phyloP scores from a whole-genome alignment of 768 basidiomycete species.

The Panaeolus cyanescens region DNA sequence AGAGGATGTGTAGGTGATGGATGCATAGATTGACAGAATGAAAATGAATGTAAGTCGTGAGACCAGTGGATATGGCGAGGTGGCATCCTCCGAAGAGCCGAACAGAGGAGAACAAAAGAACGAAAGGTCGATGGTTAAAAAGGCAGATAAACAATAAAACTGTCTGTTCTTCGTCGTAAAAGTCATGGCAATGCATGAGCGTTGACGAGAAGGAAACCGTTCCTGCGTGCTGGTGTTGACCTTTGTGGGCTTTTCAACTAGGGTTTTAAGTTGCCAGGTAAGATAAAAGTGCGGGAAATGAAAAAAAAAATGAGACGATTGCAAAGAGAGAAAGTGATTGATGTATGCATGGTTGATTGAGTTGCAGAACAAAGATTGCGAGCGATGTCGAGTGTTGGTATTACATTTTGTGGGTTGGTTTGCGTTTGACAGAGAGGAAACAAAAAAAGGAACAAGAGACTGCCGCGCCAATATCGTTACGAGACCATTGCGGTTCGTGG shows the following conservation, averaged over 20 bases:
- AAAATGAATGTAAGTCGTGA: constrained; percentile 45
- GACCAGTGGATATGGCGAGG: constrained; percentile 41
- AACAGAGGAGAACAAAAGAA: constrained; percentile 31
- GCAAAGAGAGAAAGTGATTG: constrained; percentile 62
- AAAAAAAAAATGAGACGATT: constrained; percentile 51
- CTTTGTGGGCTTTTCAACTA: constrained; percentile 37
- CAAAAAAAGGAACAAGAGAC: constrained; percentile 36
- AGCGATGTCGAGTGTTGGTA: constrained; percentile 66
- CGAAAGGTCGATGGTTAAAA: constrained; percentile 25
- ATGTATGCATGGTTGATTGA: constrained; percentile 69
- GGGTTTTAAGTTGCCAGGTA: constrained; percentile 51
- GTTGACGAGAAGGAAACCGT: constrained; percentile 24
- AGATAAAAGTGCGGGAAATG: constrained; percentile 46
- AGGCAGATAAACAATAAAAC: constrained; percentile 36
- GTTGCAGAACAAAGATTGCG: constrained; percentile 65
- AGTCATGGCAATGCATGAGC: constrained; percentile 17
- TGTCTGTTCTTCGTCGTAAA: constrained; percentile 31
- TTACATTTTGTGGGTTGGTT: constrained; percentile 79
- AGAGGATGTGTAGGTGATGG: constrained; percentile 51
- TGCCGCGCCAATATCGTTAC: constrained; percentile 45
- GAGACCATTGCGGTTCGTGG: constrained; percentile 60
- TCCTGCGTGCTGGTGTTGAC: constrained; percentile 28
- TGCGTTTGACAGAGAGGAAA: constrained; percentile 53
- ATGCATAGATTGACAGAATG: constrained; percentile 58
- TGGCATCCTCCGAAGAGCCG: constrained; percentile 21